Conservation (phyloP, 225 moss, liverwort and hornwort genomes). For the Climacium dendroides region DNA sequence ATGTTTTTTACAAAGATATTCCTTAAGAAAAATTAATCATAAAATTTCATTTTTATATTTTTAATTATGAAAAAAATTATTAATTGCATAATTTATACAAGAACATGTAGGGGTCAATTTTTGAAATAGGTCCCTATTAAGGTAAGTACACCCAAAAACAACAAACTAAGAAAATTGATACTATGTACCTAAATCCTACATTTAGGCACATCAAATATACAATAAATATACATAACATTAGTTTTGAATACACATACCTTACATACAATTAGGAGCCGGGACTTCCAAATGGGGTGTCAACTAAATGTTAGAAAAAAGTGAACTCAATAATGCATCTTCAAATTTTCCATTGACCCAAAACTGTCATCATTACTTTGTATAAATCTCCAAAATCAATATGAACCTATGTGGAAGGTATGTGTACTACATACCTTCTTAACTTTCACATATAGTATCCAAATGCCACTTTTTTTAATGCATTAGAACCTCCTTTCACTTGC, state of each 20-base stretch:
- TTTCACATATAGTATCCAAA: background rate
- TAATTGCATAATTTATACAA: background rate
- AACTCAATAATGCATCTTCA: background rate
- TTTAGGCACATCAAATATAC: background rate
- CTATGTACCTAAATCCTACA: background rate
- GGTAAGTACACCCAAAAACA: background rate
- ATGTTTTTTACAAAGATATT: background rate
- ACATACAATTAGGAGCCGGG: fast-evolving
- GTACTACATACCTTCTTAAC: too few relatives aligned
- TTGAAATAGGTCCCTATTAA: background rate
- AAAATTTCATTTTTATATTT: background rate
- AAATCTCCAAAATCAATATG: background rate
- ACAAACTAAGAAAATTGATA: background rate
- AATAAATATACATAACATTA: background rate
- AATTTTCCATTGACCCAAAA: fast-evolving
- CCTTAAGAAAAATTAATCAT: background rate
- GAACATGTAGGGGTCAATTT: fast-evolving
- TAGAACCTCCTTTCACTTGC: background rate
- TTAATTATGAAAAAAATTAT: background rate
- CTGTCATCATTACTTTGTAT: fast-evolving
- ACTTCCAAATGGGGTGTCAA: background rate
- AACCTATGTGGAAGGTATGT: too few relatives aligned
- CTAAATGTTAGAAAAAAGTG: background rate
- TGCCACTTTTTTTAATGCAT: fast-evolving
- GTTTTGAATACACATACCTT: background rate